Evolutionary conservation across 2,329 filamentous ascomycete genomes (phyloP).

Genomic region (Cercospora zeae-maydis): DNA sequence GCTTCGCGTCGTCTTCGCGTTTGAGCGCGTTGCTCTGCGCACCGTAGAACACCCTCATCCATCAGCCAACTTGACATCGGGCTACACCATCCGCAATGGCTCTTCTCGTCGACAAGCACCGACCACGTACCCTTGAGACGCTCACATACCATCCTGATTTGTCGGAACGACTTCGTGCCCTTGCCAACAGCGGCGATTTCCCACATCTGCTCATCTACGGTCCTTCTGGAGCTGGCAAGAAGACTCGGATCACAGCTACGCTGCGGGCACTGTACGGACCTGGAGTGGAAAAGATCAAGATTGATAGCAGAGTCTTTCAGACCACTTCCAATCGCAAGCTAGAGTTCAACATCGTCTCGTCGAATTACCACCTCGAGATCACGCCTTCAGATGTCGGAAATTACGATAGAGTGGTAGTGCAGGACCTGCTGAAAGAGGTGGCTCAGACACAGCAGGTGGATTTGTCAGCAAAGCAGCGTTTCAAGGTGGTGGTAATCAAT

Average conservation of each 20-base stretch:
- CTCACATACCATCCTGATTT: conserved; percentile 87
- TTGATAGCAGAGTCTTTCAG: conserved; percentile 94
- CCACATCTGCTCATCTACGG: conserved; percentile 96
- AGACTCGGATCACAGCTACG: conserved; percentile 92
- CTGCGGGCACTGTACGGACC: conserved; percentile 92
- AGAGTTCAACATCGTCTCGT: conserved; percentile 98
- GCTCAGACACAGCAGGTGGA: conserved; percentile 99
- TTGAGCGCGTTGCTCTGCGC: not conserved
- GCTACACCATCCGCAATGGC: conserved; percentile 48
- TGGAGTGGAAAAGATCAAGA: conserved; percentile 99
- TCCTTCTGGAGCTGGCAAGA: conserved; percentile 93
- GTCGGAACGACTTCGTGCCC: conserved; percentile 77
- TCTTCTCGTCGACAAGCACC: conserved; percentile 62
- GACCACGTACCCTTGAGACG: conserved; percentile 68
- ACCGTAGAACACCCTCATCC: not conserved
- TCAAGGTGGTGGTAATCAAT: conserved; percentile 99
- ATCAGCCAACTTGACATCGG: not conserved
- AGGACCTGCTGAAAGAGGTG: conserved; percentile 94
- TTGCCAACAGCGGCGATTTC: conserved; percentile 95
- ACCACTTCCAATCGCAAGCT: conserved; percentile 92
- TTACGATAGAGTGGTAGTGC: conserved; percentile 92
- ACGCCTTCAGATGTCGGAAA: conserved; percentile 95
- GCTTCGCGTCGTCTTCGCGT: not conserved
- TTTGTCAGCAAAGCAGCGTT: conserved; percentile 79
- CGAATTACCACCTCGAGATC: conserved; percentile 96